phyloP scores from a whole-genome alignment of 805 yeast genomes.

The Ogataea trehaloabstinens region DNA sequence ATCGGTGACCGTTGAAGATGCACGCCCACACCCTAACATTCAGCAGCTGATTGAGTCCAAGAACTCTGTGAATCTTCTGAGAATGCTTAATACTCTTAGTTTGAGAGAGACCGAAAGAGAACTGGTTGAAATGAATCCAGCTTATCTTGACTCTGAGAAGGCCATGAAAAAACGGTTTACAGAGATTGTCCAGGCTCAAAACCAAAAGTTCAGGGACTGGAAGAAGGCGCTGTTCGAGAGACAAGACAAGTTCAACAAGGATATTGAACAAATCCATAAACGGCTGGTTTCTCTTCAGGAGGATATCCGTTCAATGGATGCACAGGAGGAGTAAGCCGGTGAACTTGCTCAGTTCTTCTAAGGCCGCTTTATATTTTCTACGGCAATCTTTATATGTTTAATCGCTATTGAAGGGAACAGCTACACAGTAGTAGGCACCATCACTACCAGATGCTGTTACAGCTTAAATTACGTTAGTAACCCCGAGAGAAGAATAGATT shows the following conservation, averaged over 20 bases:
- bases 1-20: conserved; percentile 17
- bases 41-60: conserved; percentile 27
- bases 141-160: conserved; percentile 43
- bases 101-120: conserved; percentile 37
- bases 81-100: conserved; percentile 37
- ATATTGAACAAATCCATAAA: conserved; percentile 44
- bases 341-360: too few relatives aligned
- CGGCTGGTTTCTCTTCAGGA: conserved; percentile 38
- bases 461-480: too few relatives aligned
- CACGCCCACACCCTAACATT: conserved; percentile 25
- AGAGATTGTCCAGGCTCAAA: conserved; percentile 46
- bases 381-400: too few relatives aligned
- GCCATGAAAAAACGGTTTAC: conserved; percentile 43
- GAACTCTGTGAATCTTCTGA: conserved; percentile 34
- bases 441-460: too few relatives aligned
- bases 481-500: too few relatives aligned
- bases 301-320: conserved; percentile 18
- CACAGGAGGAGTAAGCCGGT: conserved; percentile 6
- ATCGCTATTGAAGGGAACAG: too few relatives aligned
- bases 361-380: too few relatives aligned
- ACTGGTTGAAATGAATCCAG: conserved; percentile 44
- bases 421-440: too few relatives aligned
- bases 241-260: conserved; percentile 56
- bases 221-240: conserved; percentile 51
- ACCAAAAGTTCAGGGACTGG: conserved; percentile 60